Conservation (phyloP, 2,329 filamentous ascomycete genomes). For the Alternaria ethzedia region DNA sequence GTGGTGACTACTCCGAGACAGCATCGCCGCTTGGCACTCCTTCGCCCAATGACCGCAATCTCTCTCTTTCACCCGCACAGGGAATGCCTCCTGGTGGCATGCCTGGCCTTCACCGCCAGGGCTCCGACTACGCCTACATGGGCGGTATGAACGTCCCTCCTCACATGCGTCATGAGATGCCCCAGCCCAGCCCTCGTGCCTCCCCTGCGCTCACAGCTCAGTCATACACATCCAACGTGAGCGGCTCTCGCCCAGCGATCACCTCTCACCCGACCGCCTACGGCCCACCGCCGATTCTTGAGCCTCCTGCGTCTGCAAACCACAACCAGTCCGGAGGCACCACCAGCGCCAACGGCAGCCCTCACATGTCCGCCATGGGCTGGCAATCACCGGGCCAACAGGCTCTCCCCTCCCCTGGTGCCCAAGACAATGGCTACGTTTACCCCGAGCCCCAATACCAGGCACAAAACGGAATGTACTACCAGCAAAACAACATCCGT, state of each 20-base stretch:
- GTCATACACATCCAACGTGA: conserved; percentile 63
- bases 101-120: conserved; percentile 70
- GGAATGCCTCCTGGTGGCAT: conserved; percentile 71
- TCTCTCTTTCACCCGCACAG: conserved; percentile 80
- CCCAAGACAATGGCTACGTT: conserved; percentile 73
- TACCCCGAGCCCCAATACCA: conserved; percentile 78
- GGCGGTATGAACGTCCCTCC: conserved; percentile 79
- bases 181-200: conserved; percentile 71
- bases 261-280: conserved; percentile 87
- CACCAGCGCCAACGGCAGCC: conserved; percentile 77
- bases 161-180: conserved; percentile 79
- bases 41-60: conserved; percentile 78
- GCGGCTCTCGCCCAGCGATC: conserved; percentile 61
- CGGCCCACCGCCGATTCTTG: conserved; percentile 82
- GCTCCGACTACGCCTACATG: conserved; percentile 77
- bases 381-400: conserved; percentile 87
- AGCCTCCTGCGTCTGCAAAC: conserved; percentile 79
- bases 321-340: conserved; percentile 68
- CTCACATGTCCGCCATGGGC: conserved; percentile 79
- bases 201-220: conserved; percentile 70
- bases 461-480: conserved; percentile 70
- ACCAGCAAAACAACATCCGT: conserved; percentile 71
- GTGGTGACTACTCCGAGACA: conserved; percentile 72
- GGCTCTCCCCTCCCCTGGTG: conserved; percentile 73
- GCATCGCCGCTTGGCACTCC: conserved; percentile 80